phyloP scores from a whole-genome alignment of 2,329 filamentous ascomycete genomes.

The Pseudogymnoascus sp. region DNA sequence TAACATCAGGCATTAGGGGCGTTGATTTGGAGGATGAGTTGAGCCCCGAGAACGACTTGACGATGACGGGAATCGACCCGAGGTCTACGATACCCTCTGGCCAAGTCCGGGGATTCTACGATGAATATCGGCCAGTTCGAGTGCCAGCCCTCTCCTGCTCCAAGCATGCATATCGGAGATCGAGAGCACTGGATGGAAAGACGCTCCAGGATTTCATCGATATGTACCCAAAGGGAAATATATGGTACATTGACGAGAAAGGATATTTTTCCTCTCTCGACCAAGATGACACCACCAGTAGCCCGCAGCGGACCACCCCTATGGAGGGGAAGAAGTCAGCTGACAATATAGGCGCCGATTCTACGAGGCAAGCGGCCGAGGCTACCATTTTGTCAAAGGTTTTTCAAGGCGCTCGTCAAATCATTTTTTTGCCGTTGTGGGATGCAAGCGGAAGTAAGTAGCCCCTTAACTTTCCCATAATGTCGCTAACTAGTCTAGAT shows the following conservation, averaged over 20 bases:
- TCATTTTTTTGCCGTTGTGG: constrained; percentile 26
- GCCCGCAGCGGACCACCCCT: background rate
- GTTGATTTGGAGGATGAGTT: background rate
- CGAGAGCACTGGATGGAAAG: constrained; percentile 19
- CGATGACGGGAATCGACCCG: constrained; percentile 8
- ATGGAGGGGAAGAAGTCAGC: background rate
- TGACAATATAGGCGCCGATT: background rate
- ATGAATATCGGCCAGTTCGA: constrained; percentile 19
- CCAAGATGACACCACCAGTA: constrained; percentile 15
- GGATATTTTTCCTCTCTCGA: constrained; percentile 26
- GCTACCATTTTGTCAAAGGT: constrained; percentile 21
- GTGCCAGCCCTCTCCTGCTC: constrained; percentile 21
- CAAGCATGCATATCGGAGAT: constrained; percentile 17
- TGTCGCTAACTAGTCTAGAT: constrained; percentile 13
- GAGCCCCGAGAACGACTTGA: background rate
- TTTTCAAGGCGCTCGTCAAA: constrained; percentile 24
- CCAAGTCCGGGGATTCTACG: background rate
- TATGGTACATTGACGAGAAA: constrained; percentile 26
- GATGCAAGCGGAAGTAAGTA: constrained; percentile 23
- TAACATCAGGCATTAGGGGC: background rate
- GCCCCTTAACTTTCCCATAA: background rate
- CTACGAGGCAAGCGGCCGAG: constrained; percentile 19
- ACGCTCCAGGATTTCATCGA: constrained; percentile 21
- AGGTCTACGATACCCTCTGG: constrained; percentile 3
- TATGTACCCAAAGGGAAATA: constrained; percentile 25